Evolutionary conservation across 2,329 filamentous ascomycete species (phyloP), one percentile per base, ranked within the genome.

Genomic region (Myrmaecium sp.): DNA sequence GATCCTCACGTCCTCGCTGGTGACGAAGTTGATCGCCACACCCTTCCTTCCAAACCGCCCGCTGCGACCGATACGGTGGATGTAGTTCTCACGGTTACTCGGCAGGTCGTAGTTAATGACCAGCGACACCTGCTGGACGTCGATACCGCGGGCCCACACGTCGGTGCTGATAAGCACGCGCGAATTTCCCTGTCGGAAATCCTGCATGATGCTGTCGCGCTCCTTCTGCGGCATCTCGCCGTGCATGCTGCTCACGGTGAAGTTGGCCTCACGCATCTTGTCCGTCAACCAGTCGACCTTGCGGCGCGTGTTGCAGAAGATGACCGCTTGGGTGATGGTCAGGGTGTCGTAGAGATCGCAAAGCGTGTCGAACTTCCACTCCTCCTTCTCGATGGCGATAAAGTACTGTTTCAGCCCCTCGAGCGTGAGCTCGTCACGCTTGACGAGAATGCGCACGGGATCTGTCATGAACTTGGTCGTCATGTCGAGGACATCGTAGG

Each of bases 401-500:
- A 94, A 98, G 64, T 94, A 98, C 54, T 98, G 89, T 62, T 95
- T 95, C 27, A 98, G 66, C 31, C 89, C 89, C 58, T 95, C 89
- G 26, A 98, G 71, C 2, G 89, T 98, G 63, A 98, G 61, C 54
- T 98, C 89, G 55, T 95, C 89, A 74, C 84, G 84, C 72, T 95
- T 94, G 52, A 95, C 86, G 14, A 95, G 68, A 46, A 95, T 92
- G 38, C 86, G 78, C 23, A 94, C 86, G 1, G 86, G 86, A 44
- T 95, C 86, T 14, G 82, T 93, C 89, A 98, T 98, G 67, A 98
- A 98, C 57, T 95, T 95, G 40, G 86, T 95, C 17, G 89, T 98
- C 79, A 98, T 93, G 55, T 95, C 86, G 28, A 98, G 70, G 12
- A 98, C 89, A 48, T 98, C 89, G 63, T 95, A 91, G 23, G 89